Evolutionary conservation across 257 asterid species (phyloP), one percentile per base, ranked within the genome.

Genomic region (Capsicum baccatum): DNA sequence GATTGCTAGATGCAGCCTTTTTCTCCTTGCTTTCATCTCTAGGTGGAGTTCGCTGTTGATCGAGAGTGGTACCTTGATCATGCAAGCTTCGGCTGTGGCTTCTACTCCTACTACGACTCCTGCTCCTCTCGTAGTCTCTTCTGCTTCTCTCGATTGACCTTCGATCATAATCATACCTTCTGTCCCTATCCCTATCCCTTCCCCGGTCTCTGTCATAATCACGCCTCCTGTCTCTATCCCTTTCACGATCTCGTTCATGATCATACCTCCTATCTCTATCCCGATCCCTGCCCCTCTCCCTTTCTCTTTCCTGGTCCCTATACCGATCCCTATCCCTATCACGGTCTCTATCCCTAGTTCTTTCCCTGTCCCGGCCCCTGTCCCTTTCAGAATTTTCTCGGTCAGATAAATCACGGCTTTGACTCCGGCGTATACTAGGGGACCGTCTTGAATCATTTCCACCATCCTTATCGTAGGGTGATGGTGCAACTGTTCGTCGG

Each of bases 351-450:
- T 86, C 92, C 69, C 89, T 58, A 9, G 86, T 62, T 44, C 81
- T 79, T 19, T 86, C 88, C 79, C 79, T 54, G 10, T 81, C 88
- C 6, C 84, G 63, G 21, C 15, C 87, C 4, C 85, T 55, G 39
- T 81, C 88, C 14, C 85, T 76, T 16, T 81, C 79, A 2, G 62
- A 82, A 21, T 83, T 80, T 58, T 95, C 98, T 48, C 92, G 89
- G 80, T 94, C 95, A 21, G 98, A 79, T 74, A 93, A 79, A 81
- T 96, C 98, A 63, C 88, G 96, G 88, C 96, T 94, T 83, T 86
- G 92, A 89, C 98, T 94, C 21, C 94, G 88, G 74, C 85, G 90
- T 42, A 85, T 86, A 79, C 79, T 85, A 66, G 98, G 97, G 82
- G 98, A 94, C 79, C 89, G 91, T 84, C 87, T 87, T 2, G 90